Evolutionary conservation across 768 basidiomycete genomes (phyloP), one percentile per base, ranked within the genome.

Genomic region (Aureoboletus auriporus): DNA sequence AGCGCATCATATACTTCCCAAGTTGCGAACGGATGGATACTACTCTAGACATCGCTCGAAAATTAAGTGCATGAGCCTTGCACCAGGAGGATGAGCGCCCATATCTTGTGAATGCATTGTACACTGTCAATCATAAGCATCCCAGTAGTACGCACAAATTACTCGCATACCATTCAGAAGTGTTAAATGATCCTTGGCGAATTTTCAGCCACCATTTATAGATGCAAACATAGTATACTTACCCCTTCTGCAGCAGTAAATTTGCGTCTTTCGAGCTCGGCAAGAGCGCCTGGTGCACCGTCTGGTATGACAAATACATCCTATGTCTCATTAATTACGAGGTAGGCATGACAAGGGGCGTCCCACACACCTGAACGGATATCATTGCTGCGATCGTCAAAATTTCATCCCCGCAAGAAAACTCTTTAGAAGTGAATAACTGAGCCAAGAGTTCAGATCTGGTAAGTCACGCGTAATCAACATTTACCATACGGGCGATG

Each of bases 181-280:
- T 5, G 96, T 97, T 17, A 98, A 72, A 64, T 99, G 96, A 62
- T 99, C 96, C 93, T 95, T 57, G 4, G 31, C 13, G 39, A 30
- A 17, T 13, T 8, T 57, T 49, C 49, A 43, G 20, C 7, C 3
- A 44, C 17, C 34, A 11, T 14, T n/a, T 16, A 17, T 8, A 44
- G 41, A 29, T 31, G 28, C 28, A 13, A n/a, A 16, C 42, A 14
- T 17, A 16, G 46, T n/a, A 23, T 8, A 71, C 79, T 60, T 51
- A 93, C 93, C 60, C 96, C 96, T 79, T 99, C 96, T 68, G 98
- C 94, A 0, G 94, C 93, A 0, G 93, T 98, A 59, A 98, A 98
- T 64, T 98, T 98, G 49, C 96, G 73, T 43, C 93, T 76, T 66
- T 98, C 94, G 12, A 98, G 71, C 66, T 98, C 95, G 4, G 89